Conservation (phyloP, 768 basidiomycete species). For the Candolleomyces eurysporus region DNA sequence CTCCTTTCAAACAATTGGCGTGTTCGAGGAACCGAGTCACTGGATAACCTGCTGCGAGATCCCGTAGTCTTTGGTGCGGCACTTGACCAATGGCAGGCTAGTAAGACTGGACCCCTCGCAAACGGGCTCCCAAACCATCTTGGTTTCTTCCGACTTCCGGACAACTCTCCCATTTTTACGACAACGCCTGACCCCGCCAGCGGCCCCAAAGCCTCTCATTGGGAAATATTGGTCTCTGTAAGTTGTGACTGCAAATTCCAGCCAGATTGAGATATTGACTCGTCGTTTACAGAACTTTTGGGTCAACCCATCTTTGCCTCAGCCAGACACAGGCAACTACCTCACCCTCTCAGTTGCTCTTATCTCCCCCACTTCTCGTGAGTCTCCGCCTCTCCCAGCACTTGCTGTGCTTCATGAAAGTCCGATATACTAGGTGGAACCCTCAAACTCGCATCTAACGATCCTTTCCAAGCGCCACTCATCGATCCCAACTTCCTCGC, state of each 20-base stretch:
- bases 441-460: slow-evolving; percentile 15
- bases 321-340: slow-evolving; percentile 18
- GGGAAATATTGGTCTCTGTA: slow-evolving; percentile 8
- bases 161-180: slow-evolving; percentile 7
- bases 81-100: slow-evolving; percentile 26
- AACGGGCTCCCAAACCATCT: slow-evolving; percentile 12
- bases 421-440: slow-evolving; percentile 12
- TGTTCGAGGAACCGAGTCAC: slow-evolving; percentile 8
- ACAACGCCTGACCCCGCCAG: slow-evolving; percentile 5
- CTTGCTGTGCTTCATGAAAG: neutral
- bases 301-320: slow-evolving; percentile 3
- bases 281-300: neutral
- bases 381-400: slow-evolving; percentile 24
- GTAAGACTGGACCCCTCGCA: slow-evolving; percentile 20
- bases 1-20: slow-evolving; percentile 19
- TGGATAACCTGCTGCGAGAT: slow-evolving; percentile 12
- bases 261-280: neutral
- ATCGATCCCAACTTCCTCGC: slow-evolving; percentile 39
- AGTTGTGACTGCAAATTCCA: neutral
- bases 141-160: slow-evolving; percentile 11
- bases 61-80: slow-evolving; percentile 7
- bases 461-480: slow-evolving; percentile 22
- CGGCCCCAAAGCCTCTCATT: slow-evolving; percentile 9
- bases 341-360: slow-evolving; percentile 18
- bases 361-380: slow-evolving; percentile 25